Evolutionary conservation across 1,284 basidiomycete species (phyloP).

Genomic region (Agaricales sp.): DNA sequence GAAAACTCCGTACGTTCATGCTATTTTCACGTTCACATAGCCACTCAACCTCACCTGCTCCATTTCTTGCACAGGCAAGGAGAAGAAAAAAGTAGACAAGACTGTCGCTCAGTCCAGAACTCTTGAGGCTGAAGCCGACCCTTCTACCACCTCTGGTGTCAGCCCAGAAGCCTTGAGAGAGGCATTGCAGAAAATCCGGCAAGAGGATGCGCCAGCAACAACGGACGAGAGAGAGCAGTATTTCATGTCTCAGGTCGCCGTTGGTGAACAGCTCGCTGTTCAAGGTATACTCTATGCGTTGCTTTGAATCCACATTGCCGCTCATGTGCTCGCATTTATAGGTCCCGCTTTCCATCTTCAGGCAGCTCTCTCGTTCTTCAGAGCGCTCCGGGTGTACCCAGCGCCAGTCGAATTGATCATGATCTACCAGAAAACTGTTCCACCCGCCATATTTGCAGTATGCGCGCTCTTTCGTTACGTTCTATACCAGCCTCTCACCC

Average conservation of each 20-base stretch:
- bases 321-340: conserved; percentile 19
- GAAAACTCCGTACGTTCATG: conserved; percentile 66
- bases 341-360: conserved; percentile 70
- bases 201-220: conserved; percentile 53
- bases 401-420: conserved; percentile 84
- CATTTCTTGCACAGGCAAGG: conserved; percentile 52
- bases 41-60: conserved; percentile 3
- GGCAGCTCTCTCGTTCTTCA: conserved; percentile 87
- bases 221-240: conserved; percentile 76
- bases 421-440: conserved; percentile 91
- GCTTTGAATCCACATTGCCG: too few species aligned
- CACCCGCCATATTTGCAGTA: conserved; percentile 78
- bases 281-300: conserved; percentile 52
- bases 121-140: conserved; percentile 20
- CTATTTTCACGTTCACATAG: conserved; percentile 10
- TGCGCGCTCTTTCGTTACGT: conserved; percentile 11
- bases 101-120: conserved; percentile 57
- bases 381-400: conserved; percentile 91
- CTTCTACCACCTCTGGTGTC: conserved; percentile 20
- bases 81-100: conserved; percentile 85
- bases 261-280: conserved; percentile 78
- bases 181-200: conserved; percentile 52
- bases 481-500: conserved; percentile 7
- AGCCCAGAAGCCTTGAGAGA: conserved; percentile 44
- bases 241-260: conserved; percentile 85